Evolutionary conservation across 2,329 filamentous ascomycete genomes (phyloP).

Genomic region (Colletotrichum euphorbiae): DNA sequence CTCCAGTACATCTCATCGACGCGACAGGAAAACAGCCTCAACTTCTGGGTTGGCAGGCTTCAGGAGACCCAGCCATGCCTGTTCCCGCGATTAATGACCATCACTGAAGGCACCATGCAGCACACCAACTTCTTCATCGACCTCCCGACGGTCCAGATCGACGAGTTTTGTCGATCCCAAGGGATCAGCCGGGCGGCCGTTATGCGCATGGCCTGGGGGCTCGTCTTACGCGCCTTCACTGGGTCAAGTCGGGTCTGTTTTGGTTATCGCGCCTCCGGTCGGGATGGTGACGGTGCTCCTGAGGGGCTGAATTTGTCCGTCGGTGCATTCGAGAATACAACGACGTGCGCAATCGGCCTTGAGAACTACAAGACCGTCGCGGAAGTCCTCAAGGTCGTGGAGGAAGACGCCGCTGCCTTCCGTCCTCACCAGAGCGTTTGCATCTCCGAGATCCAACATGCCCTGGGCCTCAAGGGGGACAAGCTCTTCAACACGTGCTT

Average conservation of each 20-base stretch:
- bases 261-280: constrained; percentile 61
- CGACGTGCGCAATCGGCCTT: constrained; percentile 51
- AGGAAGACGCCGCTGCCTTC: constrained; percentile 47
- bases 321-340: constrained; percentile 58
- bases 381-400: constrained; percentile 48
- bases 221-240: constrained; percentile 67
- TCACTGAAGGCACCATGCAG: constrained; percentile 45
- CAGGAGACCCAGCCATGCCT: constrained; percentile 54
- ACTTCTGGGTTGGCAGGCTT: constrained; percentile 60
- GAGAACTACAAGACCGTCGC: constrained; percentile 48
- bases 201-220: constrained; percentile 69
- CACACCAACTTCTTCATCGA: constrained; percentile 55
- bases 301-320: constrained; percentile 55
- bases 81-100: constrained; percentile 56
- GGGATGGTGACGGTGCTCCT: constrained; percentile 56
- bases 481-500: constrained; percentile 64
- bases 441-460: constrained; percentile 60
- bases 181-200: constrained; percentile 60
- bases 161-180: constrained; percentile 55
- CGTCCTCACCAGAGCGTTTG: constrained; percentile 59
- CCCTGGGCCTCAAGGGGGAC: constrained; percentile 55
- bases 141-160: constrained; percentile 53
- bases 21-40: constrained; percentile 51
- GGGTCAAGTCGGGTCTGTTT: constrained; percentile 66
- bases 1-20: constrained; percentile 50